Conservation (phyloP, 495 filamentous ascomycete species). For the Penicillium herquei region DNA sequence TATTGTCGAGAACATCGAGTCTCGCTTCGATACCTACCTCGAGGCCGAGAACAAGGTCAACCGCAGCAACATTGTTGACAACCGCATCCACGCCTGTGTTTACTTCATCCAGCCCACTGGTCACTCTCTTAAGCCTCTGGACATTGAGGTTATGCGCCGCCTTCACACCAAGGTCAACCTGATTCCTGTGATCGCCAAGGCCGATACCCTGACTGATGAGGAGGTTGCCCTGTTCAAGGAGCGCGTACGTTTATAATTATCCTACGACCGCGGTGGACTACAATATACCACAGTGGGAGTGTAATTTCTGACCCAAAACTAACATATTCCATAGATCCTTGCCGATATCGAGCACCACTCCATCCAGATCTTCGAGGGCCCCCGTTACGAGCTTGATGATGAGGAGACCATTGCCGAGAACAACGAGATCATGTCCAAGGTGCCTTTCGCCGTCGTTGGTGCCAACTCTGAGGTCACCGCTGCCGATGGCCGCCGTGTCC, state of each 20-base stretch:
- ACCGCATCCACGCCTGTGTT: conserved; percentile 96
- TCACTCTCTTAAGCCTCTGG: conserved; percentile 97
- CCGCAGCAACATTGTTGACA: conserved; percentile 98
- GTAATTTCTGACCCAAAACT: no score
- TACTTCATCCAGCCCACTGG: conserved; percentile 99
- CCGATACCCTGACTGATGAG: conserved; percentile 96
- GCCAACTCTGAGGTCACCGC: conserved; percentile 89
- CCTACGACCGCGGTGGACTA: background rate
- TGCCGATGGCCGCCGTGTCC: conserved; percentile 90
- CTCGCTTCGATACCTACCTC: conserved; percentile 95
- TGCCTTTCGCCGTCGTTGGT: conserved; percentile 96
- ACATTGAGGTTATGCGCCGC: conserved; percentile 98
- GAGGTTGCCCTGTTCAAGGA: conserved; percentile 93
- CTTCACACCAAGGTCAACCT: conserved; percentile 99
- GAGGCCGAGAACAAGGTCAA: conserved; percentile 99
- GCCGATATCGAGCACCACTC: conserved; percentile 94
- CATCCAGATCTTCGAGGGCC: conserved; percentile 98
- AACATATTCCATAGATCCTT: conserved; percentile 65
- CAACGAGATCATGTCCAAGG: conserved; percentile 99
- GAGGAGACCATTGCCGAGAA: conserved; percentile 99
- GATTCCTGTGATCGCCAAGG: conserved; percentile 98
- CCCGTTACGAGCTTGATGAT: conserved; percentile 96
- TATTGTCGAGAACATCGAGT: conserved; percentile 99
- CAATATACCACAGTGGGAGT: no score
- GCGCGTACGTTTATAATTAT: conserved; percentile 60